These are phyloP conservation scores for Rhododendron simsii DNA, from an alignment of 148 eudicot species.

Conservation along the genomic window DNA sequence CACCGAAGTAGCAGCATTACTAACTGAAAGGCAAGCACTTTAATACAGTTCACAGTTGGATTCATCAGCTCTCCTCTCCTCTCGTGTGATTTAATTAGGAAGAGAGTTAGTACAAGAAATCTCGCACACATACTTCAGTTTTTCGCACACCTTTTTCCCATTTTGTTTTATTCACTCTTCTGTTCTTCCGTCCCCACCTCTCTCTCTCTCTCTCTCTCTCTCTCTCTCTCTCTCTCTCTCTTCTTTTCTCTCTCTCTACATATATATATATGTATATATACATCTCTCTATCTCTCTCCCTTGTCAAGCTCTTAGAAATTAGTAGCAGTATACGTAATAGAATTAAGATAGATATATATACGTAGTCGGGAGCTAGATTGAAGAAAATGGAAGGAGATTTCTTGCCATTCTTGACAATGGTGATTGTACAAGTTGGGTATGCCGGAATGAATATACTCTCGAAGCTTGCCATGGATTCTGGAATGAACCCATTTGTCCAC, in stretches of 20 bases:
- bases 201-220: too few species aligned
- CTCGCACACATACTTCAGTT: background rate
- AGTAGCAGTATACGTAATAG: background rate
- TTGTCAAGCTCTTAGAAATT: background rate
- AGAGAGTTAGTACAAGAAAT: constrained; percentile 14
- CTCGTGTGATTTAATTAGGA: background rate
- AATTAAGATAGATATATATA: too few species aligned
- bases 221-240: background rate
- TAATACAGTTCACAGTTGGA: background rate
- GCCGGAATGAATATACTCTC: constrained; percentile 83
- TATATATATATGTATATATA: background rate
- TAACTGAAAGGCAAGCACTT: background rate
- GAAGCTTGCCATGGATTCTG: constrained; percentile 80
- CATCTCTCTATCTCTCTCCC: background rate
- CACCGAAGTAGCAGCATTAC: background rate
- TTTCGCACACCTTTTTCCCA: background rate
- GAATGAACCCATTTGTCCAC: constrained; percentile 74
- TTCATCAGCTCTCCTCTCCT: background rate
- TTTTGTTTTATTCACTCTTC: background rate
- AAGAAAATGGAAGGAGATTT: constrained; percentile 32
- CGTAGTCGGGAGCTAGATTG: background rate
- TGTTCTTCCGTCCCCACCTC: too few species aligned
- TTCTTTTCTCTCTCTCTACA: too few species aligned
- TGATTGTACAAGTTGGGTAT: constrained; percentile 66
- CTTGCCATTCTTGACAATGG: constrained; percentile 66